Evolutionary conservation across 2,329 filamentous ascomycete species (phyloP).

Genomic region (Colletotrichum cordylinicola): DNA sequence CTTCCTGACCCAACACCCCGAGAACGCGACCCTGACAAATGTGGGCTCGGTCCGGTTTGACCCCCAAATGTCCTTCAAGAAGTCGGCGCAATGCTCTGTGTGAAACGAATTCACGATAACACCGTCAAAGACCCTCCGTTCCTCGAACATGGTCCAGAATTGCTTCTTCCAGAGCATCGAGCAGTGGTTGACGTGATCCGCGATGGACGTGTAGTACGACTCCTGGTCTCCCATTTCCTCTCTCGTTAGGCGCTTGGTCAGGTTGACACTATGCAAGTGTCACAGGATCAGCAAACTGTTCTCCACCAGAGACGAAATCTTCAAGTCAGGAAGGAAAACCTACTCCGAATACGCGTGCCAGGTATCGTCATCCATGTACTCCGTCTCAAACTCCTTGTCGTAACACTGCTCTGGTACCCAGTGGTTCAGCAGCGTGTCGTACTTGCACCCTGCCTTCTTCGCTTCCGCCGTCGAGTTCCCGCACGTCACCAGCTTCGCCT

Average conservation of each 20-base stretch:
- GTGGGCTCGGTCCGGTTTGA: slow-evolving; percentile 8
- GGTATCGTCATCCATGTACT: slow-evolving; percentile 30
- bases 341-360: slow-evolving; percentile 25
- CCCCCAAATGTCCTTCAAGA: slow-evolving; percentile 4
- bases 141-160: slow-evolving; percentile 29
- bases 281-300: background rate
- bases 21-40: background rate
- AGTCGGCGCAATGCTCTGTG: slow-evolving; percentile 30
- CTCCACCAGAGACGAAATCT: rapidly evolving
- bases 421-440: slow-evolving; percentile 29
- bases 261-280: slow-evolving; percentile 11
- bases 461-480: slow-evolving; percentile 25
- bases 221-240: slow-evolving; percentile 25
- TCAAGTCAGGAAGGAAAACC: background rate
- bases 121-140: slow-evolving; percentile 23
- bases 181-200: slow-evolving; percentile 31
- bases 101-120: slow-evolving; percentile 26
- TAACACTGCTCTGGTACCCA: slow-evolving; percentile 28
- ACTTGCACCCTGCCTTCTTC: slow-evolving; percentile 22
- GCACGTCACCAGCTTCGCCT: slow-evolving; percentile 23
- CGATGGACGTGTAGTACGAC: slow-evolving; percentile 27
- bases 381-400: slow-evolving; percentile 27
- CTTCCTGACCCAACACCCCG: background rate
- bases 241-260: slow-evolving; percentile 23
- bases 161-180: slow-evolving; percentile 31